phyloP scores from a whole-genome alignment of 2,329 filamentous ascomycete species.

The Xylariaceae sp. region DNA sequence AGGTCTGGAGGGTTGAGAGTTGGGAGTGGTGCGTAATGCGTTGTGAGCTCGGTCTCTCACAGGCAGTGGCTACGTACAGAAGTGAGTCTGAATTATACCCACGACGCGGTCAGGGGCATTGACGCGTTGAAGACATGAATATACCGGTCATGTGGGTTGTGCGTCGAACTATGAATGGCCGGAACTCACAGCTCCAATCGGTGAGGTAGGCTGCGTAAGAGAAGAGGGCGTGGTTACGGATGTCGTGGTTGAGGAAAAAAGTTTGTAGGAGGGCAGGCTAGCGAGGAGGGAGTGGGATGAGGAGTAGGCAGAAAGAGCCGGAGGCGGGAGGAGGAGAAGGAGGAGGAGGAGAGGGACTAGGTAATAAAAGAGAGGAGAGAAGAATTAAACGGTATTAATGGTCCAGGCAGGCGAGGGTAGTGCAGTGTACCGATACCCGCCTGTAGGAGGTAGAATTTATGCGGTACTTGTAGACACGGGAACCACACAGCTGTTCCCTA shows the following conservation, averaged over 20 bases:
- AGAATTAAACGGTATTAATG: constrained; percentile 7
- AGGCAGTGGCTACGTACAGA: constrained; percentile 13
- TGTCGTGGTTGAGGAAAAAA: constrained; percentile 24
- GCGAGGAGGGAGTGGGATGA: constrained; percentile 11
- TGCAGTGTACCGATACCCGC: not conserved
- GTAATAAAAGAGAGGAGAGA: constrained; percentile 5
- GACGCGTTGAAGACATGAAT: constrained; percentile 23
- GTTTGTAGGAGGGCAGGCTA: constrained; percentile 18
- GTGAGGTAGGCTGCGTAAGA: not conserved
- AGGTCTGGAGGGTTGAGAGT: no score
- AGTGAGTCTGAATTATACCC: constrained; percentile 17
- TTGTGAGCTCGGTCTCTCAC: not conserved
- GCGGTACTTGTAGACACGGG: constrained; percentile 2
- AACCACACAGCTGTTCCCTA: constrained; percentile 15
- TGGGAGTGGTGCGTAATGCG: not conserved
- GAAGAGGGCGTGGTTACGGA: constrained; percentile 12
- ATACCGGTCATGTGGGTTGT: constrained; percentile 4
- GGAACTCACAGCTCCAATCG: not conserved
- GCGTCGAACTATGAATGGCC: not conserved
- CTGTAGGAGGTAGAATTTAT: not conserved
- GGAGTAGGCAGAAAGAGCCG: constrained; percentile 17
- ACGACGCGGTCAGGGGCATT: constrained; percentile 21
- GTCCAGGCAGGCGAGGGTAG: not conserved
- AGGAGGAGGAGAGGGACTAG: constrained; percentile 14
- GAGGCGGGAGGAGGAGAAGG: constrained; percentile 13